Evolutionary conservation across 352 stramenopile genomes (phyloP).

Genomic region (Pythium pyrilobum): DNA sequence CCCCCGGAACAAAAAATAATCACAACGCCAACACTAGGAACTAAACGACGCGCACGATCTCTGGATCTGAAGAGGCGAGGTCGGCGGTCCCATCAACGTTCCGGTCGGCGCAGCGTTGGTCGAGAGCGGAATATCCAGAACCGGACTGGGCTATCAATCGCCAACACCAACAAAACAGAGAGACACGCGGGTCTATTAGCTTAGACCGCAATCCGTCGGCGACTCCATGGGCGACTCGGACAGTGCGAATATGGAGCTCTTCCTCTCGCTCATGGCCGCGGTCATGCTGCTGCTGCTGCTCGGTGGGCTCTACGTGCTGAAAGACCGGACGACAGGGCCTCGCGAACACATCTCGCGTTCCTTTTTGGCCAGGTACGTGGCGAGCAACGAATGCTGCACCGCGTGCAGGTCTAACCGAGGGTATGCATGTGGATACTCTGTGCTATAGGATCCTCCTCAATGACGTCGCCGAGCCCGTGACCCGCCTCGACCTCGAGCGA

Average conservation of each 20-base stretch:
- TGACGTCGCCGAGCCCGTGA: conserved; percentile 44
- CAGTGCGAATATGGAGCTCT: conserved; percentile 46
- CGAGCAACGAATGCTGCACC: neutral
- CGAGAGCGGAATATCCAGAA: too few species aligned
- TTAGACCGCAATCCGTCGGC: neutral
- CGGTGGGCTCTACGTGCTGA: conserved; percentile 60
- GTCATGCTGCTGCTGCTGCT: conserved; percentile 64
- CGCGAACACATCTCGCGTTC: conserved; percentile 23
- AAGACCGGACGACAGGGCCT: conserved; percentile 21
- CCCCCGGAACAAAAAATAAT: too few species aligned
- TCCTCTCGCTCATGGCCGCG: conserved; percentile 62
- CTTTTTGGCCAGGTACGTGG: conserved; percentile 21
- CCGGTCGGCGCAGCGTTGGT: too few species aligned
- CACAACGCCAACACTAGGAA: too few species aligned
- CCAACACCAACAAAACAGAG: neutral
- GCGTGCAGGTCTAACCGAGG: too few species aligned
- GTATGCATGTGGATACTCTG: neutral
- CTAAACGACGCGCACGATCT: too few species aligned
- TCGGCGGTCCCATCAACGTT: too few species aligned
- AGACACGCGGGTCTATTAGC: neutral
- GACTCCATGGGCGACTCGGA: conserved; percentile 16
- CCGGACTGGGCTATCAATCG: too few species aligned
- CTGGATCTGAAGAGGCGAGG: too few species aligned
- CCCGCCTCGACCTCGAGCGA: conserved; percentile 67
- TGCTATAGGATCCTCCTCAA: conserved; percentile 22